Percentiles rank a stretch among this genome's conserved stretches.
These are phyloP conservation scores for Rostrohypoxylon terebratum DNA, from an alignment of 495 filamentous ascomycete species.

Conservation along the genomic window DNA sequence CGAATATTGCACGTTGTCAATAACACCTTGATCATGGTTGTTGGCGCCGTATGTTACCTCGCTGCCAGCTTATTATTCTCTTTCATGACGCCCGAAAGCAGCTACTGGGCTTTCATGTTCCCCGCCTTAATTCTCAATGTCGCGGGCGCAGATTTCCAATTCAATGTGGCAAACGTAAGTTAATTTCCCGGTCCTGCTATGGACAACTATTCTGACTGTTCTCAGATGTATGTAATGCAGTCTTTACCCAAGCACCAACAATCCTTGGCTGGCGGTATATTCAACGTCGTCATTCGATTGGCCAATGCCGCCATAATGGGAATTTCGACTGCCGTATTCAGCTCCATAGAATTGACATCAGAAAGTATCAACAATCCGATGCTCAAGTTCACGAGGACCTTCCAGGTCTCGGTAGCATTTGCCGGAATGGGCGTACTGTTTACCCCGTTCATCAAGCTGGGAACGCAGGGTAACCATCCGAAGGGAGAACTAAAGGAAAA, in stretches of 20 bases:
- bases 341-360: constrained; percentile 48
- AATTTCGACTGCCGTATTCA: constrained; percentile 63
- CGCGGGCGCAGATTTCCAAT: constrained; percentile 70
- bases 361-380: constrained; percentile 53
- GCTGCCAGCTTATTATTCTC: constrained; percentile 59
- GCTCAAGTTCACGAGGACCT: constrained; percentile 60
- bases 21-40: constrained; percentile 61
- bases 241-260: constrained; percentile 66
- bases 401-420: constrained; percentile 68
- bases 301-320: constrained; percentile 65
- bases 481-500: constrained; percentile 25
- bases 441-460: constrained; percentile 57
- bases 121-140: constrained; percentile 65
- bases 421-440: constrained; percentile 56
- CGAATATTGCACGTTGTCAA: constrained; percentile 62
- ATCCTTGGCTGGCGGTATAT: constrained; percentile 68
- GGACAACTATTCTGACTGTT: constrained; percentile 26
- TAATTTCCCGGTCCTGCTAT: background rate
- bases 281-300: constrained; percentile 67
- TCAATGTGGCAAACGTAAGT: constrained; percentile 70
- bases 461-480: constrained; percentile 56
- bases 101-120: constrained; percentile 71
- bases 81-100: constrained; percentile 51
- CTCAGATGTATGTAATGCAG: constrained; percentile 67
- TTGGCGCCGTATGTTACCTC: constrained; percentile 60